phyloP scores from a whole-genome alignment of 768 basidiomycete genomes.

The Coprinellus micaceus region DNA sequence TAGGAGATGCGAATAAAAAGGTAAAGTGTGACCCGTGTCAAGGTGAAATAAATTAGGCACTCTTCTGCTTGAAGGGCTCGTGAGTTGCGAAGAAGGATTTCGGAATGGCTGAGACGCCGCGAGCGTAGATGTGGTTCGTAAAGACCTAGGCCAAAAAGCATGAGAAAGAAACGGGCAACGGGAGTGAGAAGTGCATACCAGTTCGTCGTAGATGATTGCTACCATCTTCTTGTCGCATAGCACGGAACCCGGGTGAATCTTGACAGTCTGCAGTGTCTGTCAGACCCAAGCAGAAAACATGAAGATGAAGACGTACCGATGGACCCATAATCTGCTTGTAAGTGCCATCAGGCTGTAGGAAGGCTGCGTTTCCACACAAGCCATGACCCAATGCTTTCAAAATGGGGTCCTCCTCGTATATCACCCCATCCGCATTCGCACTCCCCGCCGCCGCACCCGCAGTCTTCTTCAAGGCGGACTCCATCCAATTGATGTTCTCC shows the following conservation, averaged over 20 bases:
- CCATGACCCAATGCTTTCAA: slow-evolving; percentile 73
- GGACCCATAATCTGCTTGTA: slow-evolving; percentile 83
- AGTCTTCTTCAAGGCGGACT: slow-evolving; percentile 25
- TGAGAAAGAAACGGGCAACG: neutral
- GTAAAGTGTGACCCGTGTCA: too few species aligned
- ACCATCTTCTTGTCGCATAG: slow-evolving; percentile 78
- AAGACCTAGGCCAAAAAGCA: slow-evolving; percentile 48
- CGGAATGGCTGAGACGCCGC: slow-evolving; percentile 83
- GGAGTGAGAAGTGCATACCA: slow-evolving; percentile 47
- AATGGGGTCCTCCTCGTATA: slow-evolving; percentile 65
- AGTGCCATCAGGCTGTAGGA: slow-evolving; percentile 78
- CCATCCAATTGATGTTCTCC: slow-evolving; percentile 55
- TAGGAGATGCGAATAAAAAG: too few species aligned
- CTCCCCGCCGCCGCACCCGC: neutral
- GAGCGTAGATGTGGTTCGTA: slow-evolving; percentile 83
- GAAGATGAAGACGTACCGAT: slow-evolving; percentile 40
- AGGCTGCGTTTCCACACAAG: slow-evolving; percentile 77
- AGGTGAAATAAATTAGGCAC: too few species aligned
- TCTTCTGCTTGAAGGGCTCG: slow-evolving; percentile 22
- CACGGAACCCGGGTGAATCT: slow-evolving; percentile 88
- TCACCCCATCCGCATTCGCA: slow-evolving; percentile 27
- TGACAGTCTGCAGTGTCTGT: slow-evolving; percentile 49
- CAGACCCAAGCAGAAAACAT: neutral
- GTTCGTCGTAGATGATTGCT: slow-evolving; percentile 89
- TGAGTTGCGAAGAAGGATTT: slow-evolving; percentile 42